Evolutionary conservation across 1,284 basidiomycete genomes (phyloP).

Genomic region (Apiotrichum sp.): DNA sequence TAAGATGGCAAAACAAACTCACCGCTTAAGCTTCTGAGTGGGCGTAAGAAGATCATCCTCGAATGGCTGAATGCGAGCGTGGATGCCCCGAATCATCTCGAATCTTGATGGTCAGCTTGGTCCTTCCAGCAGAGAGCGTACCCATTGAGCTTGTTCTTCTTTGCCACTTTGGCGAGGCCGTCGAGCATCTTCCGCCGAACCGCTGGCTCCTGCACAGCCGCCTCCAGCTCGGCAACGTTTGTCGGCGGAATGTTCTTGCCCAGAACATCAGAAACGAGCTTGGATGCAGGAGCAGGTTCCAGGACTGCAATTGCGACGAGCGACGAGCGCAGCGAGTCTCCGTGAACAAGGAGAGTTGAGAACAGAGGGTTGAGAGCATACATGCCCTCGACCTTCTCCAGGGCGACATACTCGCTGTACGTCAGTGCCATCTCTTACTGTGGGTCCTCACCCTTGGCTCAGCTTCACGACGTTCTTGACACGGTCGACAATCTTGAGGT

Average conservation of each 20-base stretch:
- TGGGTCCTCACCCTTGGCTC: slow-evolving; percentile 58
- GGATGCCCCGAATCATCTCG: slow-evolving; percentile 71
- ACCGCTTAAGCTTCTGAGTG: slow-evolving; percentile 24
- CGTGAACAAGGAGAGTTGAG: slow-evolving; percentile 74
- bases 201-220: slow-evolving; percentile 59
- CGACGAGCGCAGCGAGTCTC: slow-evolving; percentile 76
- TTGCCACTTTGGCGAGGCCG: slow-evolving; percentile 57
- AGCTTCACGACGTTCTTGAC: slow-evolving; percentile 99
- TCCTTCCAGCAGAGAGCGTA: too few species aligned
- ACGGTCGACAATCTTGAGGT: slow-evolving; percentile 87
- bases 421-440: slow-evolving; percentile 1
- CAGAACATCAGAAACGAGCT: slow-evolving; percentile 55
- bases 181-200: slow-evolving; percentile 52
- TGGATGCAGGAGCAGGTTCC: slow-evolving; percentile 46
- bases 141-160: slow-evolving; percentile 63
- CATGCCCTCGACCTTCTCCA: slow-evolving; percentile 87
- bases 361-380: slow-evolving; percentile 68
- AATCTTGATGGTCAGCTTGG: slow-evolving; percentile 50
- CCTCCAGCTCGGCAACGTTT: slow-evolving; percentile 54
- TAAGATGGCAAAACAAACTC: too few species aligned
- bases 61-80: slow-evolving; percentile 66
- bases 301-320: slow-evolving; percentile 63
- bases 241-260: slow-evolving; percentile 55
- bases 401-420: slow-evolving; percentile 82
- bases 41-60: slow-evolving; percentile 51